Conservation (phyloP, 495 filamentous ascomycete genomes). For the Podospora pseudocomata region DNA sequence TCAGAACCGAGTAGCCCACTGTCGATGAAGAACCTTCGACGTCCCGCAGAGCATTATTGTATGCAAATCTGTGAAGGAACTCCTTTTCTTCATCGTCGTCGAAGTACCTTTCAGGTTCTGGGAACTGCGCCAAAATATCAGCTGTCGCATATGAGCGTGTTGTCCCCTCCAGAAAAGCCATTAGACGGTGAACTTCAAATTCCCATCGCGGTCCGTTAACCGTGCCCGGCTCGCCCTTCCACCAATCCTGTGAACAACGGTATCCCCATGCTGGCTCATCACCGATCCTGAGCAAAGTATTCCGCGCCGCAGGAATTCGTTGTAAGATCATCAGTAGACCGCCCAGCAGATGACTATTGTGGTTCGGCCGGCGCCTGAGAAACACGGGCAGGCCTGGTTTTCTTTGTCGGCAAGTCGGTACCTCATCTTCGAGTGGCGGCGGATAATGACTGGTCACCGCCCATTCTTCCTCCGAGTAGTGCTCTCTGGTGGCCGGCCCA, state of each 20-base stretch:
- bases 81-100: constrained; percentile 27
- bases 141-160: constrained; percentile 77
- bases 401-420: constrained; percentile 55
- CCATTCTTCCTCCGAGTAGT: not conserved
- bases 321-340: constrained; percentile 76
- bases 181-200: constrained; percentile 68
- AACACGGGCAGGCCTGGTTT: constrained; percentile 61
- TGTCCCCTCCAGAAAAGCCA: constrained; percentile 80
- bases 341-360: constrained; percentile 55
- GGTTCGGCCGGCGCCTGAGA: constrained; percentile 52
- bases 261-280: constrained; percentile 54
- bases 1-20: constrained; percentile 1
- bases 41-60: not conserved
- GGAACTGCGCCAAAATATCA: constrained; percentile 41
- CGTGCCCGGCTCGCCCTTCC: constrained; percentile 68
- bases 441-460: not conserved
- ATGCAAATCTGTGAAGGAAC: constrained; percentile 19
- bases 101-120: not conserved
- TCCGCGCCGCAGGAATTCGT: constrained; percentile 74
- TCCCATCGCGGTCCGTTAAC: constrained; percentile 54
- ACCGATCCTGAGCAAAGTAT: constrained; percentile 60
- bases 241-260: constrained; percentile 73
- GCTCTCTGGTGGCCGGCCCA: not conserved
- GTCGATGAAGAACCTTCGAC: not conserved
- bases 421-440: not conserved